Percentiles rank a stretch among this genome's conserved stretches.
Conservation (phyloP, 2,329 filamentous ascomycete species). For the Thelonectria rubi region DNA sequence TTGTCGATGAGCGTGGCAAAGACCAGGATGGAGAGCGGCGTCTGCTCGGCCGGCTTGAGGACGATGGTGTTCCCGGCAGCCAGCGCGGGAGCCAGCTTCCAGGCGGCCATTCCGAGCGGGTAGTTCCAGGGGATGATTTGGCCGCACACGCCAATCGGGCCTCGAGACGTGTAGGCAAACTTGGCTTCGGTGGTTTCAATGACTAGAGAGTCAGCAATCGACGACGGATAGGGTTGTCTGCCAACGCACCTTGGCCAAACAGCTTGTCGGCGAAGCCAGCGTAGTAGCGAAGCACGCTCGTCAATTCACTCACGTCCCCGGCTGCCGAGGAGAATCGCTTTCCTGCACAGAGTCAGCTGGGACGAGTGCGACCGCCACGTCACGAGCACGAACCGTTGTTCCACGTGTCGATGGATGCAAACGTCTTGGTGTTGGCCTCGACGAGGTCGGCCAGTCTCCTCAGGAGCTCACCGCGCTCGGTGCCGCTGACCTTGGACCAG, state of each 20-base stretch:
- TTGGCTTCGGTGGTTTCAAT: background rate
- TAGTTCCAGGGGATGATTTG: conserved; percentile 26
- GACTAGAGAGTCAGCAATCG: conserved; percentile 42
- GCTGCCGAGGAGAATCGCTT: conserved; percentile 4
- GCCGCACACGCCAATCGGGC: conserved; percentile 22
- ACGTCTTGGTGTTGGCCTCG: background rate
- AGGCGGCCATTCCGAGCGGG: conserved; percentile 59
- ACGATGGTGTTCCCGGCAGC: conserved; percentile 71
- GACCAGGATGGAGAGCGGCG: conserved; percentile 70
- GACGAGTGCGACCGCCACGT: background rate
- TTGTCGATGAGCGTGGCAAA: conserved; percentile 74
- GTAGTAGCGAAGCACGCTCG: background rate
- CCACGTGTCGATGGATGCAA: background rate
- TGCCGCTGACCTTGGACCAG: background rate
- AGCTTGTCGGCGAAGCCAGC: background rate
- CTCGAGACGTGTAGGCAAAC: conserved; percentile 16
- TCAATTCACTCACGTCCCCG: conserved; percentile 1
- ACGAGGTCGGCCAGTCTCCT: background rate
- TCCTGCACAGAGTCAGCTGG: background rate
- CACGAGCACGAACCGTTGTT: background rate
- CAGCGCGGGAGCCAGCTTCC: conserved; percentile 81
- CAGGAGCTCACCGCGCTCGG: background rate
- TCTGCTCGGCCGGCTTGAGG: conserved; percentile 74
- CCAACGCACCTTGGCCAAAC: background rate
- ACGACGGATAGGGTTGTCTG: background rate